Evolutionary conservation across 176 grass and related monocot genomes (phyloP), one percentile per base, ranked within the genome.

Genomic region (Musa acuminata): DNA sequence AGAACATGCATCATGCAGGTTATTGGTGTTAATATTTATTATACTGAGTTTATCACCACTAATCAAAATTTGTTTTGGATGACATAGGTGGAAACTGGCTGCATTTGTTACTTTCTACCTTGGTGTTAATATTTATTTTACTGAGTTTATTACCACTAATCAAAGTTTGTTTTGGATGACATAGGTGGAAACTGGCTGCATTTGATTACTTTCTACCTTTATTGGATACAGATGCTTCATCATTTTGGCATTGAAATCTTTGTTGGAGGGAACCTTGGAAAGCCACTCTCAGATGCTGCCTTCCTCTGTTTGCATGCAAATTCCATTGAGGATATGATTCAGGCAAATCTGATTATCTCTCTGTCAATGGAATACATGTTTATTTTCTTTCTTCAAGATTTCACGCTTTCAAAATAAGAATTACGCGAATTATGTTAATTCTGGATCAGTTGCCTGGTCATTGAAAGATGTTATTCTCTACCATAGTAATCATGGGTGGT

Each of bases 201-300:
- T 22, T 23, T 65, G 8, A 64, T 65, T 52, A 3, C 62, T 77
- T 77, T 24, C 48, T 13, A 22, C 11, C 7, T 65, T 52, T 64
- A 17, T 49, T 77, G 75, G 4, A 52, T 77, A 52, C 75, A 77
- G 60, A 65, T 77, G 43, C 75, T 66, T 24, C n/a, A 13, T 24
- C 59, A 77, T 24, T 26, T 77, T 60, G 75, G 75, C 43, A 77
- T 77, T 65, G 48, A 52, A 52, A 62, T 43, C 43, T 77, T 77
- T 23, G 48, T 65, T 26, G 58, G 75, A 53, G 75, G 75, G 29
- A 77, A 77, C 49, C 75, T 77, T 52, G 75, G 75, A 23, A 77
- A 50, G 49, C 75, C 75, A 65, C 59, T 77, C 3, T 52, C 75
- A 66, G 75, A 77, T 65, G 60, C 75, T 66, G 59, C 75, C 60